Evolutionary conservation across 176 grass and related monocot genomes (phyloP), one percentile per base, ranked within the genome.

Genomic region (Thalia dealbata): DNA sequence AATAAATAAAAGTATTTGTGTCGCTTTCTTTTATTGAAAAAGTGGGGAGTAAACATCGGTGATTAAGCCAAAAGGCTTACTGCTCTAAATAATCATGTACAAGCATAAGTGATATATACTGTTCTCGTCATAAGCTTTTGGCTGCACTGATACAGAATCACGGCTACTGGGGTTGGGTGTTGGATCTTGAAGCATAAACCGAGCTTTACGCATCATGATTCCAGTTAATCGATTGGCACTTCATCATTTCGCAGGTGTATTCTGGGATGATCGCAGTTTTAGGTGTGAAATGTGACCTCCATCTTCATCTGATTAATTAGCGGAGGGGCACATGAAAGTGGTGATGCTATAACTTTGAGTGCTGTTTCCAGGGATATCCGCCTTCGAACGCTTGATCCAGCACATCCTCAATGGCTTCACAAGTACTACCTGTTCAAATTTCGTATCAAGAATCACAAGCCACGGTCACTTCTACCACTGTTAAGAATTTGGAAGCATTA

Each of bases 331-430:
- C 11, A n/a, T n/a, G n/a, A n/a, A n/a, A n/a, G n/a, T n/a, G n/a
- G n/a, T 68, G 19, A 27, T 81, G 85, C 74, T 93, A 99, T 58
- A 99, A 74, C 72, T 83, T 99, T 41, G 95, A 87, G 25, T 32
- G 87, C 29, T 81, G 80, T 58, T 81, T 89, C 77, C 91, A 66
- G 3, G 77, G 81, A 38, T 76, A 88, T 84, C 95, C 87, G 46
- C 78, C 91, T 84, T 99, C 95, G 0, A 99, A 93, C 75, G 95
- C 95, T 25, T 99, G 90, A 44, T 84, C 81, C 30, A 99, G 83
- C 65, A 99, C 95, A 79, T 93, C 95, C 72, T 99, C 95, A 3
- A 99, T 99, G 61, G 85, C 85, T 99, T 99, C 72, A 93, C 95
- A 45, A 87, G 87, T 56, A 93, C 59, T 81, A 99, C 87, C 95